phyloP scores from a whole-genome alignment of 352 stramenopile species.

The Phytopythium sindhum region DNA sequence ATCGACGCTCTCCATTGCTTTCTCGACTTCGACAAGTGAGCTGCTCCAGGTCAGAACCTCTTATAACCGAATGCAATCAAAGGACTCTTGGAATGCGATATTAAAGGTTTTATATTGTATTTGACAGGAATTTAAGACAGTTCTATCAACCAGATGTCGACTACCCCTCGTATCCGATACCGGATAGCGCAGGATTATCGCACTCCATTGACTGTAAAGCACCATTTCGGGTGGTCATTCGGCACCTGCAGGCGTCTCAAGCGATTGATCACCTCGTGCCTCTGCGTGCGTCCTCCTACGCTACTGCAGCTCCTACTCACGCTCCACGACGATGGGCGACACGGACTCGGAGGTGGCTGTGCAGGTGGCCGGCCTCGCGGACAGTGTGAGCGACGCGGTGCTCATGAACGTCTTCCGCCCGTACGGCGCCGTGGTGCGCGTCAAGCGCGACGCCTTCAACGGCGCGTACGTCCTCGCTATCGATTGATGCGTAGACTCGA shows the following conservation, averaged over 20 bases:
- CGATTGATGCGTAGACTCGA: background rate
- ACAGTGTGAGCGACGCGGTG: slow-evolving; percentile 26
- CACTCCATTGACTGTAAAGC: background rate
- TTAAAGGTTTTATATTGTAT: background rate
- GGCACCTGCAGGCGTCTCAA: background rate
- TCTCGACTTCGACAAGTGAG: background rate
- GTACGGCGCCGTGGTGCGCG: slow-evolving; percentile 54
- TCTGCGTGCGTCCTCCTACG: background rate
- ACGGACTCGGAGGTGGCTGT: slow-evolving; percentile 20
- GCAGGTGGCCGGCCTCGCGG: slow-evolving; percentile 47
- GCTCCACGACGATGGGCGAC: background rate
- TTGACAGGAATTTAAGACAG: background rate
- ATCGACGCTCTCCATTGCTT: slow-evolving; percentile 1
- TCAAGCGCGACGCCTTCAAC: slow-evolving; percentile 41
- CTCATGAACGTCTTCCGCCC: slow-evolving; percentile 58
- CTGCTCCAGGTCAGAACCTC: background rate
- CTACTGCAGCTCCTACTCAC: background rate
- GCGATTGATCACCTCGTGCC: too few species aligned
- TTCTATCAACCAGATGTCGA: background rate
- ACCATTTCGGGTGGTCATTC: background rate
- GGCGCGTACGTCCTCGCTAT: slow-evolving; percentile 40
- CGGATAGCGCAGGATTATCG: background rate
- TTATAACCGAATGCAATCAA: background rate
- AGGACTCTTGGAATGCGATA: background rate
- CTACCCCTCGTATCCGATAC: background rate